Evolutionary conservation across 257 asterid species (phyloP).

Genomic region (Solanum ossicruentum): DNA sequence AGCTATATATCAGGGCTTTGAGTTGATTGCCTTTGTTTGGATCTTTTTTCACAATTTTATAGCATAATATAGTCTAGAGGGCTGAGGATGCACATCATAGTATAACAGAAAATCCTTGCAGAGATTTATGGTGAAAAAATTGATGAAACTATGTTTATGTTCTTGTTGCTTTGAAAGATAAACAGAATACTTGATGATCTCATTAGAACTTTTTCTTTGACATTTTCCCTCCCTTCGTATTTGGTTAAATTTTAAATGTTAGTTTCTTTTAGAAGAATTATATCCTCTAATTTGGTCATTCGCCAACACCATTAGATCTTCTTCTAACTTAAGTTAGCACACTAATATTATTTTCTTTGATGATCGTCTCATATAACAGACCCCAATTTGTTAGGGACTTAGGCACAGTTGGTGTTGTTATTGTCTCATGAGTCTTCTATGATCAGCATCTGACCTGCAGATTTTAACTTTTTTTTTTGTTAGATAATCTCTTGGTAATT

Average conservation of each 20-base stretch:
- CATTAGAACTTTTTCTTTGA: neutral
- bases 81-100: neutral
- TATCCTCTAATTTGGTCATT: neutral
- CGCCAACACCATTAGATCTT: neutral
- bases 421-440: neutral
- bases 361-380: neutral
- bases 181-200: neutral
- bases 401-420: neutral
- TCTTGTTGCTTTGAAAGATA: neutral
- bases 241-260: neutral
- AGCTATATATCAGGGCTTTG: neutral
- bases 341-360: neutral
- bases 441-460: neutral
- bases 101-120: neutral
- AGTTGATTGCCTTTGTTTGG: neutral
- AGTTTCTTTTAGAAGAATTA: neutral
- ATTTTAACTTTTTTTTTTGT: neutral
- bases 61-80: neutral
- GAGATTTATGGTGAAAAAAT: neutral
- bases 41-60: neutral
- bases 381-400: neutral
- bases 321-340: neutral
- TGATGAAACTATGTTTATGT: neutral
- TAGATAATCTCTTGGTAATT: neutral
- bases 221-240: neutral